Conservation (phyloP, 2,329 filamentous ascomycete genomes). For the Neobulgaria alba region DNA sequence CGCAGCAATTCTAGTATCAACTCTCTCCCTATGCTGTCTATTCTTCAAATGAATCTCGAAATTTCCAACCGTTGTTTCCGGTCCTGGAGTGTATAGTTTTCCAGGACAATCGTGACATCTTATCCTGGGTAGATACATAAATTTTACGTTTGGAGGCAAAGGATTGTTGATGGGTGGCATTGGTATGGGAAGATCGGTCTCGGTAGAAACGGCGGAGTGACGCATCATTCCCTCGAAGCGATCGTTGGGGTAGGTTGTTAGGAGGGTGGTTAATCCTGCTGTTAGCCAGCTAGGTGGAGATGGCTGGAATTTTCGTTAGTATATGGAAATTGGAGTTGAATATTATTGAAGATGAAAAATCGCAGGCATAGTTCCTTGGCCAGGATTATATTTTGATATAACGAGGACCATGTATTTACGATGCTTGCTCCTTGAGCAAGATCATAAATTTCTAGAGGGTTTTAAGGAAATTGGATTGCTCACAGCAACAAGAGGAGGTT, state of each 20-base stretch:
- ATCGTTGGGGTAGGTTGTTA: conserved; percentile 65
- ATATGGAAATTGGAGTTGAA: too few relatives aligned
- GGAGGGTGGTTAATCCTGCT: conserved; percentile 62
- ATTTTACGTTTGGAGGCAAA: conserved; percentile 57
- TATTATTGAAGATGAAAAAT: too few relatives aligned
- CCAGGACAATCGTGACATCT: conserved; percentile 87
- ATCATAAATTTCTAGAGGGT: neutral
- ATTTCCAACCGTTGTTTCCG: conserved; percentile 75
- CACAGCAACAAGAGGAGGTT: conserved; percentile 51
- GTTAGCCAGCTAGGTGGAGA: conserved; percentile 81
- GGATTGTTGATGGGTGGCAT: conserved; percentile 39
- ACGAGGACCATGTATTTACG: too few relatives aligned
- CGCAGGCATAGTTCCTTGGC: too few relatives aligned
- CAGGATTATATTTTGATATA: too few relatives aligned
- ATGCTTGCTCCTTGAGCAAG: conserved; percentile 1
- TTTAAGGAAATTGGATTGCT: conserved; percentile 31
- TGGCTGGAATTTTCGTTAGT: conserved; percentile 48
- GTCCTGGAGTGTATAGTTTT: conserved; percentile 87
- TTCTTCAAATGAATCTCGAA: conserved; percentile 93
- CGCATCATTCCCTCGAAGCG: conserved; percentile 88
- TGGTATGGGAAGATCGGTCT: conserved; percentile 57
- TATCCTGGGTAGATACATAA: conserved; percentile 81
- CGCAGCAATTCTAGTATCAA: conserved; percentile 35
- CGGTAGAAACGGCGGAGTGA: conserved; percentile 69
- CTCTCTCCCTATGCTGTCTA: conserved; percentile 65